Conservation (phyloP, 345 rosid genomes). For the Eucalyptus caleyi region DNA sequence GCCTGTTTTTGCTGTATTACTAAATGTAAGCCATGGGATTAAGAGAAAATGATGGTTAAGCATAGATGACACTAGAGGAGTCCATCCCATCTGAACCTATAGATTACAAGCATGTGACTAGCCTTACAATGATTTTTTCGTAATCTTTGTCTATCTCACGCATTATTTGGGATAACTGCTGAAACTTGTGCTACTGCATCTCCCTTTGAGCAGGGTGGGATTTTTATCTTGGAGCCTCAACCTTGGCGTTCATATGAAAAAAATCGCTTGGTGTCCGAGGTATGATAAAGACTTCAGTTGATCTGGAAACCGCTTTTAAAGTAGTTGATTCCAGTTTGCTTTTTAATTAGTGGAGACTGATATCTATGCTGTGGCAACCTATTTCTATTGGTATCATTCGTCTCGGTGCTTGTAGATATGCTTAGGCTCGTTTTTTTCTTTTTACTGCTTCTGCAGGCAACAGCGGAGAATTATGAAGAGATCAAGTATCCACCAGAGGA, state of each 20-base stretch:
- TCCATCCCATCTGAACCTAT: background rate
- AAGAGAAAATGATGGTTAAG: background rate
- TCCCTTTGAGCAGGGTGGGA: conserved; percentile 60
- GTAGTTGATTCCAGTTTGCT: background rate
- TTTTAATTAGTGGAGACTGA: background rate
- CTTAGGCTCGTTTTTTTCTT: background rate
- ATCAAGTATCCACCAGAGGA: conserved; percentile 40
- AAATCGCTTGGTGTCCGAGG: conserved; percentile 77
- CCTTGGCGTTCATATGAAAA: conserved; percentile 92
- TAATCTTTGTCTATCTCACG: background rate
- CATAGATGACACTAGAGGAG: background rate
- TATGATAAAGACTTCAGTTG: background rate
- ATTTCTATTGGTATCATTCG: background rate
- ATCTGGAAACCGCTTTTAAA: background rate
- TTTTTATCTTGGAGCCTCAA: conserved; percentile 86
- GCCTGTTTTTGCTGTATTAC: background rate
- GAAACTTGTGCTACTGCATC: background rate
- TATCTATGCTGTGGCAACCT: background rate
- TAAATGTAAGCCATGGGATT: background rate
- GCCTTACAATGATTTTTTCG: background rate
- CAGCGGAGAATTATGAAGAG: conserved; percentile 34
- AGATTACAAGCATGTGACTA: background rate
- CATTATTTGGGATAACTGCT: background rate
- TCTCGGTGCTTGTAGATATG: background rate
- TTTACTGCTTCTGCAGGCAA: conserved; percentile 34